Conservation (phyloP, 2,329 filamentous ascomycete species). For the Pseudocercospora eumusae region DNA sequence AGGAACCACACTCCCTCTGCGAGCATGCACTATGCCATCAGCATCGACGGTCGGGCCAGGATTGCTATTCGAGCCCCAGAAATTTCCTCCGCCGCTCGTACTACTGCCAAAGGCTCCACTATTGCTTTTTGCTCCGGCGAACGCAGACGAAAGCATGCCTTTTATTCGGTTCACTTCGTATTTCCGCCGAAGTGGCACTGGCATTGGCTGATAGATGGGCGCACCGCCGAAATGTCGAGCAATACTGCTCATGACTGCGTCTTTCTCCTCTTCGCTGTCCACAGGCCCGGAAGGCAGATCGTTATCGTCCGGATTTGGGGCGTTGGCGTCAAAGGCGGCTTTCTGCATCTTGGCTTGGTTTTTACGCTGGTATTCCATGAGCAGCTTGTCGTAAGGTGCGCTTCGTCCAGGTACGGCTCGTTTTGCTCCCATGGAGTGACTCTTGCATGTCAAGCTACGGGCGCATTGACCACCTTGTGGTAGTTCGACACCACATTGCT, state of each 20-base stretch:
- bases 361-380: conserved; percentile 74
- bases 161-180: conserved; percentile 65
- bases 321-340: conserved; percentile 91
- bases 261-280: conserved; percentile 92
- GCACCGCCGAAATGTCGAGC: conserved; percentile 70
- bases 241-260: conserved; percentile 78
- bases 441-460: conserved; percentile 85
- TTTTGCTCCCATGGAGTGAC: conserved; percentile 91
- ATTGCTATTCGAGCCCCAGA: conserved; percentile 15
- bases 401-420: conserved; percentile 80
- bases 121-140: conserved; percentile 42
- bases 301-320: conserved; percentile 76
- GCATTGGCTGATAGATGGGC: conserved; percentile 68
- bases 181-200: conserved; percentile 54
- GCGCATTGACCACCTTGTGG: conserved; percentile 85
- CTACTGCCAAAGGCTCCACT: conserved; percentile 13
- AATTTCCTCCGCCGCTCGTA: conserved; percentile 11
- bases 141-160: conserved; percentile 62
- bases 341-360: conserved; percentile 98
- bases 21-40: conserved; percentile 26
- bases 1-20: conserved; percentile 29
- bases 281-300: conserved; percentile 72
- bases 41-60: conserved; percentile 24
- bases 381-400: conserved; percentile 84
- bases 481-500: conserved; percentile 84